These are phyloP conservation scores for Colletotrichum sp. DNA, from an alignment of 2,329 filamentous ascomycete genomes.

Conservation along the genomic window DNA sequence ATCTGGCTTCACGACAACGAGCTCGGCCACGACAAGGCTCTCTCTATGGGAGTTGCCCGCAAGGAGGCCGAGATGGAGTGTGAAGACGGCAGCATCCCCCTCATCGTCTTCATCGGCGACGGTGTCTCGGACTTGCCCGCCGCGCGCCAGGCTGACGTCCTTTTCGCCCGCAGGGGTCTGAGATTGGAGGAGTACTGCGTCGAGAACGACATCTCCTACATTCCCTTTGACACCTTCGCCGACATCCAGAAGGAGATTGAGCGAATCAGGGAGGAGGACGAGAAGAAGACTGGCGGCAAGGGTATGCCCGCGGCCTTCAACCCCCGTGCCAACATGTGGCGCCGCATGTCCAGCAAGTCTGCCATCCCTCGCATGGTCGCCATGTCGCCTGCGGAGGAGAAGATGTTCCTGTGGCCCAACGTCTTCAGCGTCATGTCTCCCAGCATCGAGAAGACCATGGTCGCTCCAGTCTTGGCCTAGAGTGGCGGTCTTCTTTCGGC, in stretches of 20 bases:
- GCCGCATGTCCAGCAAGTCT: slow-evolving; percentile 63
- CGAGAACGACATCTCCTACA: slow-evolving; percentile 65
- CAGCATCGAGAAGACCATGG: slow-evolving; percentile 23
- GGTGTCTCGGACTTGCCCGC: slow-evolving; percentile 72
- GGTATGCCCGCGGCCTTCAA: slow-evolving; percentile 69
- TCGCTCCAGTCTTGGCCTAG: slow-evolving; percentile 5
- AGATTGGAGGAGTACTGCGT: slow-evolving; percentile 70
- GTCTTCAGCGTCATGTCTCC: slow-evolving; percentile 51
- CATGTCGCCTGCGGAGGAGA: slow-evolving; percentile 59
- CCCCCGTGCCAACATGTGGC: slow-evolving; percentile 72
- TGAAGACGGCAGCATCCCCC: slow-evolving; percentile 65
- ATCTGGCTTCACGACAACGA: slow-evolving; percentile 71
- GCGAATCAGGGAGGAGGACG: slow-evolving; percentile 63
- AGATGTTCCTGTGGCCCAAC: slow-evolving; percentile 68
- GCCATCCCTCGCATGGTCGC: slow-evolving; percentile 44
- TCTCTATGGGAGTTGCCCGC: slow-evolving; percentile 68
- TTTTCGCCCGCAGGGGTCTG: slow-evolving; percentile 70
- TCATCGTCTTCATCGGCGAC: slow-evolving; percentile 74
- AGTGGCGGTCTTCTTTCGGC: too few species aligned
- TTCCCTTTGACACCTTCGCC: slow-evolving; percentile 69
- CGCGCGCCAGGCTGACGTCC: slow-evolving; percentile 69
- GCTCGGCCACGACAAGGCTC: slow-evolving; percentile 71
- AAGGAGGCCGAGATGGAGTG: slow-evolving; percentile 55
- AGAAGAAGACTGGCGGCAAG: slow-evolving; percentile 62
- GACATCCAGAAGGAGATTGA: slow-evolving; percentile 68